A percentile compares a stretch with the other conserved stretches of the same genome.
phyloP scores from a whole-genome alignment of 345 rosid species.

The Lepidium aucheri region DNA sequence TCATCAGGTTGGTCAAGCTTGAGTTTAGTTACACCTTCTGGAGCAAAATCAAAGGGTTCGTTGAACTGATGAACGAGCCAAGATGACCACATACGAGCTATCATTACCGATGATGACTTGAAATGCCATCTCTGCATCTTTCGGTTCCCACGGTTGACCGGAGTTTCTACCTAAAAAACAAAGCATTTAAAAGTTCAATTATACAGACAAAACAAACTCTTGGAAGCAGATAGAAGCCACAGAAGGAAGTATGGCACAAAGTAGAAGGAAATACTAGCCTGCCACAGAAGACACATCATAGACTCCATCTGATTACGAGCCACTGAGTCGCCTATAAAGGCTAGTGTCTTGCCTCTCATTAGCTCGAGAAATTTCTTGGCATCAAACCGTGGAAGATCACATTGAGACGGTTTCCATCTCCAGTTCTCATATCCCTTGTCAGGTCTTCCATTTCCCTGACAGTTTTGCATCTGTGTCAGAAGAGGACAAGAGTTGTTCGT shows the following conservation, averaged over 20 bases:
- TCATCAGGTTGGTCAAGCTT: slow-evolving; percentile 75
- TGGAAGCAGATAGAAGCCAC: background rate
- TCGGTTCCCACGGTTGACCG: slow-evolving; percentile 68
- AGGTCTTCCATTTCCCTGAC: slow-evolving; percentile 95
- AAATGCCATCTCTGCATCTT: slow-evolving; percentile 82
- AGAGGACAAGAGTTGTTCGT: slow-evolving; percentile 89
- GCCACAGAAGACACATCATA: slow-evolving; percentile 92
- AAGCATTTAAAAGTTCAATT: background rate
- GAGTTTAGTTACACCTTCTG: slow-evolving; percentile 67
- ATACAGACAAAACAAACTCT: background rate
- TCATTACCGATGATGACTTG: slow-evolving; percentile 60
- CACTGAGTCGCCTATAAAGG: slow-evolving; percentile 88
- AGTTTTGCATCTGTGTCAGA: slow-evolving; percentile 91
- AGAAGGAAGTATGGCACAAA: background rate
- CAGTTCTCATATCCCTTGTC: slow-evolving; percentile 79
- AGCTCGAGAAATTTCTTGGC: slow-evolving; percentile 69
- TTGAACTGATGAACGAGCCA: slow-evolving; percentile 75
- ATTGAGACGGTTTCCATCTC: slow-evolving; percentile 84
- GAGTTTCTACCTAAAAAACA: slow-evolving; percentile 69
- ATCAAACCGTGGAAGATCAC: slow-evolving; percentile 83
- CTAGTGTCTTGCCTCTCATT: slow-evolving; percentile 89
- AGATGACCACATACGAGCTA: slow-evolving; percentile 89
- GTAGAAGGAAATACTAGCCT: slow-evolving; percentile 44
- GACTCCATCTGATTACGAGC: slow-evolving; percentile 99
- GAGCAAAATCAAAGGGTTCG: slow-evolving; percentile 55